Base-by-base conservation (phyloP, 495 filamentous ascomycete species). In the Podospora pseudocomata region DNA sequence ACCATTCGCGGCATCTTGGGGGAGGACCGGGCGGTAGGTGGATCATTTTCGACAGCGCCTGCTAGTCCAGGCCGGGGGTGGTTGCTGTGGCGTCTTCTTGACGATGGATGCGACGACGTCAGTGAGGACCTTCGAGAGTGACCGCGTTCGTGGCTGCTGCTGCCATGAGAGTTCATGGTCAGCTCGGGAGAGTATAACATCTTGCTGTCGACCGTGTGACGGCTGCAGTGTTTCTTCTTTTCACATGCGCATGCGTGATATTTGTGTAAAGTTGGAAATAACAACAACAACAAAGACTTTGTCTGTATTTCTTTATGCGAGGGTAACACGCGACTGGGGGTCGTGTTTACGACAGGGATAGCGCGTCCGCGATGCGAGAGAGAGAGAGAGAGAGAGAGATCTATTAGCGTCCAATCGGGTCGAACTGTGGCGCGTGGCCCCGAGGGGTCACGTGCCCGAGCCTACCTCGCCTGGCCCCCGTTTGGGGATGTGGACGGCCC, bases 331-430 rank as follows among this genome's bases (percentile, higher is more conserved):
- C 61, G 61, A 63, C 61, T 32, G 32, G 32, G 20, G 20, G 59
- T 27, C 59, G 61, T 20, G 61, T 39, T 63, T 63, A 20, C 19
- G 32, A 32, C 61, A 63, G 61, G 61, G 61, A 32, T 63, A 23
- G 34, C 61, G 61, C 61, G 61, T 63, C 27, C 34, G 4, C 18
- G n/a, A 63, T 63, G 27, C 34, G n/a, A n/a, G n/a, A n/a, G n/a
- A n/a, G n/a, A n/a, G n/a, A n/a, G n/a, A n/a, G n/a, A n/a, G n/a
- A n/a, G n/a, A n/a, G n/a, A n/a, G n/a, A n/a, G n/a, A n/a, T n/a
- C n/a, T n/a, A n/a, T n/a, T n/a, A n/a, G n/a, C n/a, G n/a, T n/a
- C n/a, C n/a, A n/a, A n/a, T n/a, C n/a, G n/a, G n/a, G n/a, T n/a
- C n/a, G n/a, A n/a, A n/a, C n/a, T n/a, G n/a, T n/a, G n/a, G n/a